A percentile compares a stretch with the other conserved stretches of the same genome.
Conservation (phyloP, 2,329 filamentous ascomycete species). For the Metarhizium guizhouense region DNA sequence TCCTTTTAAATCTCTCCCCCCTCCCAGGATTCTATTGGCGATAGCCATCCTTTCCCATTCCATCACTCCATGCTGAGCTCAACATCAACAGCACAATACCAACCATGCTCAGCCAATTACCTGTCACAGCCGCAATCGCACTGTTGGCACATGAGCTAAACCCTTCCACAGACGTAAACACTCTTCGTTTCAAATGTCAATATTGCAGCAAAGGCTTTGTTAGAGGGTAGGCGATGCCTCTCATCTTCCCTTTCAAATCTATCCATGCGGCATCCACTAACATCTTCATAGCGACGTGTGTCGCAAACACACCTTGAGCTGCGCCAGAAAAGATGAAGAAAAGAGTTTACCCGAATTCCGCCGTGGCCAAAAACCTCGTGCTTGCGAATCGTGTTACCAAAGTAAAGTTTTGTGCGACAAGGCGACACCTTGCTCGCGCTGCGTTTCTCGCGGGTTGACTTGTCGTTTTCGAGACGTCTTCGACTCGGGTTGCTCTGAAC, state of each 20-base stretch:
- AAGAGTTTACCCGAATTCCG: conserved; percentile 6
- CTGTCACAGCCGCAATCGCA: not conserved
- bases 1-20: no score
- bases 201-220: no score
- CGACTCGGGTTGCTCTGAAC: not conserved
- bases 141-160: not conserved
- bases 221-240: no score
- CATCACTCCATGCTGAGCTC: no score
- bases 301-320: no score
- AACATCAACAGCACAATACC: not conserved
- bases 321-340: no score
- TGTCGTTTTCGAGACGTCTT: conserved; percentile 2
- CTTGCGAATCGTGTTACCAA: conserved; percentile 19
- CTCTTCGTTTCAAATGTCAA: not conserved
- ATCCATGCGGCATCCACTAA: no score
- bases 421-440: conserved; percentile 15
- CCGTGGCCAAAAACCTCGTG: conserved; percentile 18
- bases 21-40: no score
- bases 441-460: conserved; percentile 8
- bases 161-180: not conserved
- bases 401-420: conserved; percentile 20
- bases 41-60: no score
- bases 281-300: no score
- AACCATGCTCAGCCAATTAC: not conserved
- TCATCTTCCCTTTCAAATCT: no score